Base-by-base conservation (phyloP, 2,329 filamentous ascomycete species). In the Trichoderma arundinaceum region DNA sequence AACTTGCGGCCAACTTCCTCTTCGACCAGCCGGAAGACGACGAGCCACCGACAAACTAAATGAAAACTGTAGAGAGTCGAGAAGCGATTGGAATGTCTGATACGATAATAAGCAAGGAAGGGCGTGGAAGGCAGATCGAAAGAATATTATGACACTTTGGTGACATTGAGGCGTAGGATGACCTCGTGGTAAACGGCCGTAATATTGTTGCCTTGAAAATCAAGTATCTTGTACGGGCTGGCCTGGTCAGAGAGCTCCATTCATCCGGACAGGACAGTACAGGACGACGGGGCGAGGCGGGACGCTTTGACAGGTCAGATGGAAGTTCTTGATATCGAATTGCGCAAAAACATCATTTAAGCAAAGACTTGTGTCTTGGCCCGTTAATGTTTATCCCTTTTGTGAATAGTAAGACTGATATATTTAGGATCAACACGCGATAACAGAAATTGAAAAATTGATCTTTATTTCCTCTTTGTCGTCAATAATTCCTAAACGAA, bases 1-100 rank as follows among this genome's bases (percentile, higher is more conserved):
- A 99, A 80, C 85, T 99, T 59, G 95, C 95, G 0, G 95, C 95
- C 69, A 99, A 99, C 81, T 98, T 97, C 79, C 84, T 99, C 67
- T 99, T 99, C 76, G 95, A 99, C 73, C 93, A 98, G 80, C 94
- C 94, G 9, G 93, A 96, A 68, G 94, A 97, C 54, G 90, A 92
- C 41, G 88, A 90, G 66, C 80, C 82, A 38, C 74, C 78, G 9
- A 76, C 79, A 67, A 80, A 82, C 73, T 83, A 79, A 77, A 69
- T 69, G 46, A 77, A 28, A 33, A 35, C 19, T 3, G 33, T 49
- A 28, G 33, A 13, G 17, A 15, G 57, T 39, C 35, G 43, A 58
- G 51, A 62, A 38, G 15, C 58, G 15, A 7, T 54, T 43, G 61
- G 22, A 80, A 65, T 65, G 66, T 61, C 62, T 71, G 48, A 70